Evolutionary conservation across 1,284 basidiomycete genomes (phyloP), one percentile per base, ranked within the genome.

Genomic region (Irpex rosettiformis): DNA sequence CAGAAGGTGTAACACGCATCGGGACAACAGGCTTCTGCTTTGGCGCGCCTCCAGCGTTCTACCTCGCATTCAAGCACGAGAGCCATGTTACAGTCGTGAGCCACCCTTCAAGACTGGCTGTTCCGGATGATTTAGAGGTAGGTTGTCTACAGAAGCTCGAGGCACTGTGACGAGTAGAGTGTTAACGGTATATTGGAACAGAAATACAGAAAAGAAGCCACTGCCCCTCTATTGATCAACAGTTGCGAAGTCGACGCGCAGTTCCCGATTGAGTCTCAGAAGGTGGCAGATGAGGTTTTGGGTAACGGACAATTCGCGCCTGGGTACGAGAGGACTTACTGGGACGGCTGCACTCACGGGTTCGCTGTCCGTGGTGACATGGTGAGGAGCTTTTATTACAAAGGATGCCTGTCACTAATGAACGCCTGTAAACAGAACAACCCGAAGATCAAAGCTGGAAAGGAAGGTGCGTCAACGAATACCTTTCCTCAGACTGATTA

Each of bases 21-120:
- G 86, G 76, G 11, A 85, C 83, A 0, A 83, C 80, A 1, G 88
- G 87, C 0, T 91, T 84, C 73, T 91, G 89, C 75, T 86, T 83
- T 60, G 89, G 89, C 40, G 88, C 83, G 77, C 63, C 63, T 74
- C 70, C 56, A 3, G 60, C 66, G 13, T 89, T 89, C 67, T 82
- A 91, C 62, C 79, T 90, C 52, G 85, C 86, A 0, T 83, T 89
- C 62, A 85, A 89, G 8, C 75, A 79, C 55, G 62, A 75, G 51
- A 80, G 84, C 69, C 74, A 80, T 47, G 86, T 77, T 25, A 79
- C 76, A 0, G 82, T 81, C 24, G 76, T 81, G 54, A 70, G 82
- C 0, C 92, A 94, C 71, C 91, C 91, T 1, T 89, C 89, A 3
- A 73, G 86, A 2, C 79, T 94, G 60, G 62, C 84, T 42, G 61